Conservation (phyloP, 148 eudicot species). For the Silene conica region DNA sequence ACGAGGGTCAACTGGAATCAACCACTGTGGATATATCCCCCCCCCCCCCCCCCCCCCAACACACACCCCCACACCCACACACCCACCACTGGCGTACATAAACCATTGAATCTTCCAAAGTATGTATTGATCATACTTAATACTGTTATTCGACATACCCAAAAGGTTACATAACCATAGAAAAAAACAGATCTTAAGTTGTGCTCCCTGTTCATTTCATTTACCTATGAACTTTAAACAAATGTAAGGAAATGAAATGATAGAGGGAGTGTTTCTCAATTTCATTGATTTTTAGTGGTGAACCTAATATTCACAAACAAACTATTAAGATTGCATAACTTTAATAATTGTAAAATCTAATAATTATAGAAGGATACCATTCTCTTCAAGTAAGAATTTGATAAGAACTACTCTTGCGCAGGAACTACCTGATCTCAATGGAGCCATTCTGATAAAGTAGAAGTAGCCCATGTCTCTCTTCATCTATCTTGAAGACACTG, state of each 20-base stretch:
- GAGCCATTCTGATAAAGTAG: conserved; percentile 70
- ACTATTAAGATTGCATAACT: neutral
- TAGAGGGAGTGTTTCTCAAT: neutral
- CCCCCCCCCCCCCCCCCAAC: too few species aligned
- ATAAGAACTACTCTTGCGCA: neutral
- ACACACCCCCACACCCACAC: too few species aligned
- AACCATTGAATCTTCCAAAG: neutral
- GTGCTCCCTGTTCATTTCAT: too few species aligned
- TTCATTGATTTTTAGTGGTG: neutral
- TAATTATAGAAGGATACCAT: conserved; percentile 6
- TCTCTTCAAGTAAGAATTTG: conserved; percentile 1
- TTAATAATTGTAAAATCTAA: neutral
- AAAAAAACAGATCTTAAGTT: neutral
- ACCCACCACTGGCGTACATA: too few species aligned
- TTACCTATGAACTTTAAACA: too few species aligned
- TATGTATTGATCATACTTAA: neutral
- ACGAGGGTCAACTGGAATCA: too few species aligned
- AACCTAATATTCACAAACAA: neutral
- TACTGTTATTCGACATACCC: neutral
- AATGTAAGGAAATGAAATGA: too few species aligned
- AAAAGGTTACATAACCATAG: neutral
- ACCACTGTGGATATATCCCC: too few species aligned
- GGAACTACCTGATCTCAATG: conserved; percentile 70
- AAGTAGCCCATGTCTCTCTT: conserved; percentile 47
- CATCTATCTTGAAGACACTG: conserved; percentile 49